phyloP scores from a whole-genome alignment of 495 filamentous ascomycete genomes.

The Tirmania nivea region DNA sequence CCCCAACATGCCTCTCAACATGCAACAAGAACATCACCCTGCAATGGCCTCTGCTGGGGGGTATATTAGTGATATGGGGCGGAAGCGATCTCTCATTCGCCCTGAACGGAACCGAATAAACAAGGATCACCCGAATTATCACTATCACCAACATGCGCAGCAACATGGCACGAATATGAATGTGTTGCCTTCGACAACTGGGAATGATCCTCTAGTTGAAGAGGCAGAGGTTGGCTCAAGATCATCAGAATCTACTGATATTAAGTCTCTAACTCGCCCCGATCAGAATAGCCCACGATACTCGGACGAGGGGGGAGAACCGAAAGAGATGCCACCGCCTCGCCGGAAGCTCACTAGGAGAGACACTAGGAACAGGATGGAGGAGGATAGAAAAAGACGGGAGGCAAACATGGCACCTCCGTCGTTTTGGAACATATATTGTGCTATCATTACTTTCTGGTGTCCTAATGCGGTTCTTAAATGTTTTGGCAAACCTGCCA shows the following conservation, averaged over 20 bases:
- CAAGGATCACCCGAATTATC: conserved; percentile 72
- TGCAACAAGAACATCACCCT: not conserved
- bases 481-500: conserved; percentile 73
- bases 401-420: conserved; percentile 53
- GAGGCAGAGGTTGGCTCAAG: conserved; percentile 31
- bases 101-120: conserved; percentile 72
- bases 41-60: not conserved
- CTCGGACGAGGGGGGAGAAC: conserved; percentile 8
- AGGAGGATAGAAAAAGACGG: conserved; percentile 42
- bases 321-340: conserved; percentile 16
- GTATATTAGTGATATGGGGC: conserved; percentile 25
- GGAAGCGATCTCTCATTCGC: conserved; percentile 67
- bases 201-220: conserved; percentile 70
- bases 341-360: conserved; percentile 29
- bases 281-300: conserved; percentile 19
- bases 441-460: conserved; percentile 83
- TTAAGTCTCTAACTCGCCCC: conserved; percentile 26
- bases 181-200: conserved; percentile 69
- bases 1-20: not conserved
- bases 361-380: conserved; percentile 28
- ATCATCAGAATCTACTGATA: conserved; percentile 25
- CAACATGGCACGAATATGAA: conserved; percentile 60
- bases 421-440: conserved; percentile 89
- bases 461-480: conserved; percentile 62
- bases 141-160: conserved; percentile 78